Evolutionary conservation across 176 grass and related monocot species (phyloP).

Genomic region (Oryza glaberrima): DNA sequence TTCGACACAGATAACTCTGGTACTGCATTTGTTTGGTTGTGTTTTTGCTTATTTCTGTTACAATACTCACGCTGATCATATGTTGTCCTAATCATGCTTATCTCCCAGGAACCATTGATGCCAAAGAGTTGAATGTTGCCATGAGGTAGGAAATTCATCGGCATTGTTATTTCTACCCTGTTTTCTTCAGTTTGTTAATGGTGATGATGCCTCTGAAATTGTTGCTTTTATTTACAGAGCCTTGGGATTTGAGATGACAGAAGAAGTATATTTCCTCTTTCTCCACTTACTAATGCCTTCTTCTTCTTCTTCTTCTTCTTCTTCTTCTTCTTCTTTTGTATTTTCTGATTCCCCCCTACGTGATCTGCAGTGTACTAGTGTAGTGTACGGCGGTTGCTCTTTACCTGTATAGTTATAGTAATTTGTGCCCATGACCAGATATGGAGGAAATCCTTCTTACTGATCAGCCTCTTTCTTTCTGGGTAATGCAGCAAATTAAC

Average conservation of each 20-base stretch:
- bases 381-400: conserved; percentile 24
- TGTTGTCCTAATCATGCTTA: conserved; percentile 6
- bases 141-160: conserved; percentile 65
- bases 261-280: conserved; percentile 57
- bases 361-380: neutral
- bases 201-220: conserved; percentile 13
- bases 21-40: conserved; percentile 26
- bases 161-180: neutral
- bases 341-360: neutral
- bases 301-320: too few species aligned
- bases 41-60: neutral
- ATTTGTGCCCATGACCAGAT: neutral
- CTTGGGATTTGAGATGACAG: conserved; percentile 96
- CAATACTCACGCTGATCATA: neutral
- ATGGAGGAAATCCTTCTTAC: neutral
- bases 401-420: neutral
- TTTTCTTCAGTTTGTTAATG: neutral
- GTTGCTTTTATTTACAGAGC: conserved; percentile 62
- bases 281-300: neutral
- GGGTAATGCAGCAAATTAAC: conserved; percentile 84
- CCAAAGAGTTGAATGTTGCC: conserved; percentile 90
- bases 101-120: conserved; percentile 79
- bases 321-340: neutral
- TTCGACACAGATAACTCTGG: conserved; percentile 93
- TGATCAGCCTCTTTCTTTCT: conserved; percentile 7